Evolutionary conservation across 441 rosid species (phyloP), one percentile per base, ranked within the genome.

Genomic region (Aquilaria agallochum): DNA sequence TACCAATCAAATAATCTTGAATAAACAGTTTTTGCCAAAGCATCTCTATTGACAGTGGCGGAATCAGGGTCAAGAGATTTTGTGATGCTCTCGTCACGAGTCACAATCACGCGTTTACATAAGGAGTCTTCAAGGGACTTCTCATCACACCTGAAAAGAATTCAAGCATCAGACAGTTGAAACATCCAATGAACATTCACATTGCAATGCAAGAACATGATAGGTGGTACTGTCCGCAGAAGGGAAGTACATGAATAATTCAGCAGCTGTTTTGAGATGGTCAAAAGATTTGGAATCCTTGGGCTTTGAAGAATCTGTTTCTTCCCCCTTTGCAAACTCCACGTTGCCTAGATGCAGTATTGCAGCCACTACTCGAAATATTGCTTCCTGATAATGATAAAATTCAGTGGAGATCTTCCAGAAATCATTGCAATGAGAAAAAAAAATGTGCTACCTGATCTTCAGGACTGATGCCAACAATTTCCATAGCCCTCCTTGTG

Each of bases 1-100:
- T 77, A 85, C 97, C 97, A 90, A 74, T 90, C 97, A 84, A 90
- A 90, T 71, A 90, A 77, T 67, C 80, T 85, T 15, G 95, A 82
- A 75, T 90, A 90, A 47, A 90, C 87, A 74, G 78, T 77, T 76
- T 88, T 90, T 58, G 97, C 97, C 79, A 90, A 75, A 59, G 97
- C 90, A 69, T 90, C 97, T 80, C 97, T 78, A 63, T 87, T 88
- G 58, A 76, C 72, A 52, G 73, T 89, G 2, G 97, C 97, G 79
- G 92, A 70, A 66, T 81, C 92, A 48, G 92, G 95, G 78, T 90
- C 97, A 77, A 90, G 74, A 72, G 84, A 82, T 75, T 90, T 90
- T 34, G 89, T 88, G 57, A 90, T 88, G 65, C 75, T 84, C 74
- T 90, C 97, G 79, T 73, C 88, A 70, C 89, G 95, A 36, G 97